These are phyloP conservation scores for Populus nigra DNA, from an alignment of 345 rosid genomes.

Conservation along the genomic window DNA sequence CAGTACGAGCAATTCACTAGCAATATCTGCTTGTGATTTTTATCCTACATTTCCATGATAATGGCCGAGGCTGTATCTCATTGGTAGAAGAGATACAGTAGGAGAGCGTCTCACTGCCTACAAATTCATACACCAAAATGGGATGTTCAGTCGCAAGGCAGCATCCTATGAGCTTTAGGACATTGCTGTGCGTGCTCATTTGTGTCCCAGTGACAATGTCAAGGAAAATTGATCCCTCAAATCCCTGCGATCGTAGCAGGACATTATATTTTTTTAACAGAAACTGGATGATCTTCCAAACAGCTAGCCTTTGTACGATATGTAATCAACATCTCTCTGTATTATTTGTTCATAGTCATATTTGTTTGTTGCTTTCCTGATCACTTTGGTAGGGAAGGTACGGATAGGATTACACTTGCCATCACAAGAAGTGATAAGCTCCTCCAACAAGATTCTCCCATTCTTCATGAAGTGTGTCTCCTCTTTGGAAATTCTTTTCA, in stretches of 20 bases:
- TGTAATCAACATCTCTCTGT: too few species aligned
- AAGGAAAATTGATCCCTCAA: background rate
- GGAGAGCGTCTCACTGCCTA: background rate
- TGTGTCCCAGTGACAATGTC: background rate
- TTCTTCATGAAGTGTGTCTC: background rate
- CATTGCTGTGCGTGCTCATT: background rate
- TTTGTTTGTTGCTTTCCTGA: too few species aligned
- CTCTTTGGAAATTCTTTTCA: background rate
- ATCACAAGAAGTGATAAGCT: conserved; percentile 3
- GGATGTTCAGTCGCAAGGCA: background rate
- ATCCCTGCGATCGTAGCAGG: too few species aligned
- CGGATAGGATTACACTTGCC: conserved; percentile 5
- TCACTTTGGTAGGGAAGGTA: background rate
- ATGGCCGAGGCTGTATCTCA: background rate
- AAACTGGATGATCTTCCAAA: too few species aligned
- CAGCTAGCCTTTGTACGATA: too few species aligned
- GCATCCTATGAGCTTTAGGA: background rate
- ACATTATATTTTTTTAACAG: too few species aligned
- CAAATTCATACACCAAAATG: conserved; percentile 1
- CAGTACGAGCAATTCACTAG: background rate
- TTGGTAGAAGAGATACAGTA: background rate
- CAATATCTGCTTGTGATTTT: conserved; percentile 1
- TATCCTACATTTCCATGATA: background rate
- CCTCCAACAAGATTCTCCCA: conserved; percentile 4
- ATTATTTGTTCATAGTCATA: too few species aligned